Base-by-base conservation (phyloP, 768 basidiomycete genomes). In the Suillus fuscotomentosus region DNA sequence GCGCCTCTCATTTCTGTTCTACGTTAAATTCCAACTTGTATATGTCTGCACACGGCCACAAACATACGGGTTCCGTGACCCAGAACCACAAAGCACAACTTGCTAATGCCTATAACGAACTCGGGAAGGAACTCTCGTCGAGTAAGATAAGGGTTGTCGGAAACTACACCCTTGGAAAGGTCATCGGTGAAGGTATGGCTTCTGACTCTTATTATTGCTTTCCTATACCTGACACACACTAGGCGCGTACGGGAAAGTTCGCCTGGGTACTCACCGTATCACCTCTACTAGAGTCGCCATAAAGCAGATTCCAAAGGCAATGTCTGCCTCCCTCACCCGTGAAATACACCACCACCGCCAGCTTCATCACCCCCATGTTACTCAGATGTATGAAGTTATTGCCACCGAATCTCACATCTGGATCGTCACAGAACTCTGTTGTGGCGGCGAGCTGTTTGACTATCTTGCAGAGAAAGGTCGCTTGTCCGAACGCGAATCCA, bases 271-370 rank as follows among this genome's bases (percentile, higher is more conserved):
- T 1, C 95, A 99, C 75, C 91, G 96, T 64, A 82, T 98, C 55
- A 95, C 96, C 3, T 91, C 91, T 8, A 90, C 90, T 53, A 87
- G 94, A 60, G 96, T 97, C 69, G 97, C 97, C 62, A 90, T 99
- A 80, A 99, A 99, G 80, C 96, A 98, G 77, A 97, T 98, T 67
- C 94, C 97, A 43, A 99, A 99, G 77, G 86, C 89, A 63, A 87
- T 95, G 83, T 94, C 96, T 39, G 86, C 95, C 7, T 85, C 91
- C 20, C 84, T 99, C 47, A 99, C 97, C 34, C 88, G 97, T 68
- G 97, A 99, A 79, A 97, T 99, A 62, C 97, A 99, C 73, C 97
- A 99, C 72, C 97, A 99, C 79, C 91, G 97, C 60, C 92, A 94
- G 57, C 86, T 99, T 14, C 97, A 97, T 74, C 97, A 99, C 72